phyloP scores from a whole-genome alignment of 352 stramenopile genomes.

The Phytophthora colocasiae region DNA sequence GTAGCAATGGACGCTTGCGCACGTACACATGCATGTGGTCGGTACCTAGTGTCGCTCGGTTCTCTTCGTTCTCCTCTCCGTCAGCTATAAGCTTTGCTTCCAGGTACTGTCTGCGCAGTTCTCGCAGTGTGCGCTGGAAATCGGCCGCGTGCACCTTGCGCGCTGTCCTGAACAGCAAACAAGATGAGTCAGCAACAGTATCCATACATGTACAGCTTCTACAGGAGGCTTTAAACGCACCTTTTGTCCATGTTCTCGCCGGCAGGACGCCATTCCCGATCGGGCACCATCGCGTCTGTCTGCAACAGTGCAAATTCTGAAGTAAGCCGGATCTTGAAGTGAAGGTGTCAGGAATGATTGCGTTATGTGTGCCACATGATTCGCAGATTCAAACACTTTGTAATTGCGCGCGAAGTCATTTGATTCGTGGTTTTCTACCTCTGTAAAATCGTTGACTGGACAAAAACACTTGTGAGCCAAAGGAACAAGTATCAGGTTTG shows the following conservation, averaged over 20 bases:
- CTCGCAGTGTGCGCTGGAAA: constrained; percentile 57
- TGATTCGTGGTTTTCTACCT: constrained; percentile 1
- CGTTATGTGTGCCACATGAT: constrained; percentile 1
- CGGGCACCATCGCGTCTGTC: constrained; percentile 58
- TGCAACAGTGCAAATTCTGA: constrained; percentile 1
- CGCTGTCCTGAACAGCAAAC: constrained; percentile 47
- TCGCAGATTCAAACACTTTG: too few relatives aligned
- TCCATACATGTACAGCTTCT: neutral
- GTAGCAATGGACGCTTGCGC: constrained; percentile 88
- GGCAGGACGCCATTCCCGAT: constrained; percentile 65
- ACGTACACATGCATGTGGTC: constrained; percentile 86
- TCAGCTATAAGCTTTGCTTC: neutral
- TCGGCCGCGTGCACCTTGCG: constrained; percentile 67
- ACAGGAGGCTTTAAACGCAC: constrained; percentile 20
- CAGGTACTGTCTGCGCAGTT: constrained; percentile 53
- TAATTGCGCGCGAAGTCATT: constrained; percentile 4
- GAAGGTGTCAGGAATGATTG: constrained; percentile 7
- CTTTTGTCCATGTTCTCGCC: constrained; percentile 84
- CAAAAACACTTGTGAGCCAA: neutral
- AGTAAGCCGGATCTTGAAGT: constrained; percentile 26
- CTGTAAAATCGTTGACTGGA: neutral
- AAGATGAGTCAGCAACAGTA: neutral
- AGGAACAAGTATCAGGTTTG: constrained; percentile 6
- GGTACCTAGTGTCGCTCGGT: constrained; percentile 28
- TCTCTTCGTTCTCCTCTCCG: constrained; percentile 10